A percentile compares a stretch with the other conserved stretches of the same genome.
Evolutionary conservation across 208 protist genomes (phyloP).

Genomic region (Trypanosoma lewisi): DNA sequence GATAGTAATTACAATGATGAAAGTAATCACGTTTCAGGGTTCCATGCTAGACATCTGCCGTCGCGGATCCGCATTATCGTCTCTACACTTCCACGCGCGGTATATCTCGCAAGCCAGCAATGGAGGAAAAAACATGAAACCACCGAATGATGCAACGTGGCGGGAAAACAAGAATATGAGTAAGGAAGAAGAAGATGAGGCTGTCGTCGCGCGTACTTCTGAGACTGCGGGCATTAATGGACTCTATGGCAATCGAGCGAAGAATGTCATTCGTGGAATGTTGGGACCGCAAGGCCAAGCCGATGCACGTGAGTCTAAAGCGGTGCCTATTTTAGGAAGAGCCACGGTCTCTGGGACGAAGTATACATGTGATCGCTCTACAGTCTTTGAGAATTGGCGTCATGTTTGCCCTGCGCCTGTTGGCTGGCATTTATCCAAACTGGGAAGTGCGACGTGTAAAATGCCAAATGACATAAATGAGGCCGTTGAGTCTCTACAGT

Average conservation of each 20-base stretch:
- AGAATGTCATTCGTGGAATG: constrained; percentile 82
- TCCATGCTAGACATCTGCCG: background rate
- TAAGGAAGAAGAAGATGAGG: constrained; percentile 3
- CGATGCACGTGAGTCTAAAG: constrained; percentile 75
- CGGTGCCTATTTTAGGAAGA: constrained; percentile 74
- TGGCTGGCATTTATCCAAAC: constrained; percentile 79
- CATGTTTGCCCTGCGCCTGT: constrained; percentile 68
- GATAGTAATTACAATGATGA: constrained; percentile 1
- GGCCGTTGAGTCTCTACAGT: constrained; percentile 82
- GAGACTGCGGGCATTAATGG: constrained; percentile 74
- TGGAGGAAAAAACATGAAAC: background rate
- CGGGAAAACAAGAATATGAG: background rate
- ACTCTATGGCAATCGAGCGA: constrained; percentile 72
- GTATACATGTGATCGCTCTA: constrained; percentile 80
- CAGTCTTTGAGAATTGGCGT: constrained; percentile 83
- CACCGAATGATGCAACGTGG: background rate
- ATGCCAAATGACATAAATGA: constrained; percentile 82
- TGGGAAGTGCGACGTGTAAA: constrained; percentile 83
- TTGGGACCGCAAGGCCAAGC: constrained; percentile 73
- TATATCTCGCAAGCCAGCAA: background rate
- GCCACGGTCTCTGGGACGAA: constrained; percentile 69
- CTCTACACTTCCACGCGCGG: background rate
- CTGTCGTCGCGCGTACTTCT: constrained; percentile 23
- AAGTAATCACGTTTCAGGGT: background rate
- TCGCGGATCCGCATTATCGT: background rate